phyloP scores from a whole-genome alignment of 2,329 filamentous ascomycete genomes.

The Colletotrichum neosansevieriae region DNA sequence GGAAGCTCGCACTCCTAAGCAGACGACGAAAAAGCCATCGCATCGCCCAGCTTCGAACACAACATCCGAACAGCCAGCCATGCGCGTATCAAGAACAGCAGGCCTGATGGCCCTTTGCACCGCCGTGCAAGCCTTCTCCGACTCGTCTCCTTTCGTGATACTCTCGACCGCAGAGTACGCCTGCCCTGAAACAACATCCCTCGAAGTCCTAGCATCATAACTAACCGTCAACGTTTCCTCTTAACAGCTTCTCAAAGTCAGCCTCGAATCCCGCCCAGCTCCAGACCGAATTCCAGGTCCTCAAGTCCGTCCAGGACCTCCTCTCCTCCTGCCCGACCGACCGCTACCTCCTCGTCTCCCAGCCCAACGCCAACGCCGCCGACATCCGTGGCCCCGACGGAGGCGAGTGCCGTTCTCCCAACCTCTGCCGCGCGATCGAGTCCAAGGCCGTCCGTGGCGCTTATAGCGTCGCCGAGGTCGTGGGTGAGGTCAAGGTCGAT shows the following conservation, averaged over 20 bases:
- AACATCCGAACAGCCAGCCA: conserved; percentile 47
- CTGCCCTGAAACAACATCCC: background rate
- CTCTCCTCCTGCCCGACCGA: conserved; percentile 78
- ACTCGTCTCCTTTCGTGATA: conserved; percentile 90
- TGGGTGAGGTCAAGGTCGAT: conserved; percentile 59
- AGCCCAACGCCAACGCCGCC: conserved; percentile 77
- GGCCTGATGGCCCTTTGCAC: conserved; percentile 67
- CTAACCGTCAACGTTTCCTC: background rate
- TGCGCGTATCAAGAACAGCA: conserved; percentile 67
- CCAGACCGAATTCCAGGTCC: conserved; percentile 60
- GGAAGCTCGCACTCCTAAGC: too few species aligned
- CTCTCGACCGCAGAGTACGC: conserved; percentile 86
- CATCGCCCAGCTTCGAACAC: conserved; percentile 29
- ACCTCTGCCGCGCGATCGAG: conserved; percentile 59
- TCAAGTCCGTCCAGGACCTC: conserved; percentile 59
- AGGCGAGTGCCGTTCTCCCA: conserved; percentile 62
- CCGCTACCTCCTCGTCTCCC: conserved; percentile 81
- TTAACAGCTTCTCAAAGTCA: conserved; percentile 50
- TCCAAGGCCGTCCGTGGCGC: conserved; percentile 52
- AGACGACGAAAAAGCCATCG: conserved; percentile 29
- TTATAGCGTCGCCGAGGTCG: conserved; percentile 69
- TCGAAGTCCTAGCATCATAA: conserved; percentile 25
- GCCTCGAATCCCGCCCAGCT: conserved; percentile 55
- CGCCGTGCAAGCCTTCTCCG: conserved; percentile 78
- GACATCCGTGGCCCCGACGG: conserved; percentile 69